phyloP scores from a whole-genome alignment of 768 basidiomycete genomes.

The Scleroderma citrinum region DNA sequence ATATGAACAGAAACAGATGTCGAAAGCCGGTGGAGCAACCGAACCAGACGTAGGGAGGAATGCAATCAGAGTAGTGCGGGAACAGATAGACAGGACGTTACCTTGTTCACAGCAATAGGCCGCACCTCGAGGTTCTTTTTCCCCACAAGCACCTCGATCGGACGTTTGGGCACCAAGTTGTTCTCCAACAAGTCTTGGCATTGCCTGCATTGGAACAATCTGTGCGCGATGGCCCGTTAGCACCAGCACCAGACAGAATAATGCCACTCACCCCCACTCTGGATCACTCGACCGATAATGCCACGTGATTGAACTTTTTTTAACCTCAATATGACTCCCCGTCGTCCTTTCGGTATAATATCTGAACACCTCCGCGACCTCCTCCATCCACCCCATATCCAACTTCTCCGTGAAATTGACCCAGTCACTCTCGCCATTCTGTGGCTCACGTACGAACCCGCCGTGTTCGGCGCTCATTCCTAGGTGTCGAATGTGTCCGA shows the following conservation, averaged over 20 bases:
- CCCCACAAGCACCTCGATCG: slow-evolving; percentile 94
- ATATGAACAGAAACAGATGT: neutral
- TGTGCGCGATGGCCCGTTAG: slow-evolving; percentile 21
- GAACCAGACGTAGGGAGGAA: too few species aligned
- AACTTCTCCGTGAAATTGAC: slow-evolving; percentile 83
- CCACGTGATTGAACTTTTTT: slow-evolving; percentile 98
- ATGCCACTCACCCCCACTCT: slow-evolving; percentile 78
- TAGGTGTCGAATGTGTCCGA: slow-evolving; percentile 75
- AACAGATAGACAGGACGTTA: slow-evolving; percentile 7
- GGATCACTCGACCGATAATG: slow-evolving; percentile 92
- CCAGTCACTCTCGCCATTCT: slow-evolving; percentile 51
- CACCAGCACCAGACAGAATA: neutral
- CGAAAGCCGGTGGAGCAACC: too few species aligned
- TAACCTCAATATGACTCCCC: slow-evolving; percentile 93
- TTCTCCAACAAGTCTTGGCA: slow-evolving; percentile 95
- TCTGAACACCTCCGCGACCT: slow-evolving; percentile 92
- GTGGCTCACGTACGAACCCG: slow-evolving; percentile 79
- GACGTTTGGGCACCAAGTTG: slow-evolving; percentile 85
- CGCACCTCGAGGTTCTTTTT: slow-evolving; percentile 99
- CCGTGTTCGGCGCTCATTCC: slow-evolving; percentile 98
- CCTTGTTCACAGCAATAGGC: slow-evolving; percentile 93
- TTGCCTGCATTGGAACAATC: slow-evolving; percentile 91
- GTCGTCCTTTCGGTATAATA: slow-evolving; percentile 97
- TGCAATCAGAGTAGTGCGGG: neutral
- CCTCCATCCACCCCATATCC: slow-evolving; percentile 97